Evolutionary conservation across 768 basidiomycete genomes (phyloP), one percentile per base, ranked within the genome.

Genomic region (Naganishia vishniacii): DNA sequence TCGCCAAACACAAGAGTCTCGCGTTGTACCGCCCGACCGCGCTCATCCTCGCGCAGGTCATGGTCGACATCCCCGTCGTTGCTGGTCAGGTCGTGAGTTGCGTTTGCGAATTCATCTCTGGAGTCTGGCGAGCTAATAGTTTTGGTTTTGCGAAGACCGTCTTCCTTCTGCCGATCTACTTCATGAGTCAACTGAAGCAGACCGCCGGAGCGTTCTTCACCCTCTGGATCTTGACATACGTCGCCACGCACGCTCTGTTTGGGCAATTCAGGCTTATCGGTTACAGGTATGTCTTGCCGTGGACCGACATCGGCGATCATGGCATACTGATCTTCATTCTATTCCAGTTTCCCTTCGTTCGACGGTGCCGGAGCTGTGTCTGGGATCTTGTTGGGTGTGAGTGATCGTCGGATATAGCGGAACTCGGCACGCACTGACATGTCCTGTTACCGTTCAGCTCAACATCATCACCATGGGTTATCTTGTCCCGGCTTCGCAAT

Each of bases 1-100:
- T 75, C 41, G 72, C 72, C 25, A 73, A 73, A 63, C 75, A 77
- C 67, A 77, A 77, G 63, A 70, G 65, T 20, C 69, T 73, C 65
- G 71, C 72, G 11, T 68, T 75, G 59, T 75, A 75, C 48, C 72
- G 72, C 32, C 73, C 79, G n/a, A 74, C 74, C 53, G 78, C 80
- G 8, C 78, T 80, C 37, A 75, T 79, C 1, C 64, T 82, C 28
- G 80, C 81, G 7, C 73, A 77, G 40, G 78, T 78, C 69, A 71
- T 81, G 18, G 75, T 77, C 53, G 81, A 81, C 67, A 61, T 80
- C 0, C 81, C 81, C 4, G 74, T 79, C 67, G 77, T 75, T 23
- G 62, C 65, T 25, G 15, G 42, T 45, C 60, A 61, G 34, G 60
- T 61, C 60, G 51, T 20, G n/a, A 47, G 51, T 53, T 53, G 51